These are phyloP conservation scores for Solanum lycopersicoides DNA, from an alignment of 257 asterid species.

Conservation along the genomic window DNA sequence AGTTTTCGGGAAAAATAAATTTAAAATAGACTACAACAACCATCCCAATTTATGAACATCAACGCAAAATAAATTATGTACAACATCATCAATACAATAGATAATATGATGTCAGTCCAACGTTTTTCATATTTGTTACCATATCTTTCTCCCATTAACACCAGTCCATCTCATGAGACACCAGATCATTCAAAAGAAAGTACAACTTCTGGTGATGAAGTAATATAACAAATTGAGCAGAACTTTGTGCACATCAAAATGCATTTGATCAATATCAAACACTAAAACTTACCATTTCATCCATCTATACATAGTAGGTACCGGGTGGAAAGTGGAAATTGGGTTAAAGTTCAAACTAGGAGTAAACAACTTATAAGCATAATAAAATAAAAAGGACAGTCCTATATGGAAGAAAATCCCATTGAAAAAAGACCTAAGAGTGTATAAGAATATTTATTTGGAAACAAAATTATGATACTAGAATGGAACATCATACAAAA, in stretches of 20 bases:
- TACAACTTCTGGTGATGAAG: too few relatives aligned
- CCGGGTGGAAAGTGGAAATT: conserved; percentile 23
- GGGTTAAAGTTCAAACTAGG: background rate
- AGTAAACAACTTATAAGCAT: background rate
- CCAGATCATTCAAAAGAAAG: too few relatives aligned
- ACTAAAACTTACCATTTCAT: conserved; percentile 23
- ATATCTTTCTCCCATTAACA: too few relatives aligned
- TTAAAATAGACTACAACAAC: too few relatives aligned
- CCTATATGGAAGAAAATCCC: background rate
- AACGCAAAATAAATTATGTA: background rate
- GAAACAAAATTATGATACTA: too few relatives aligned
- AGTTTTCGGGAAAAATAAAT: too few relatives aligned
- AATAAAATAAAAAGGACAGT: background rate
- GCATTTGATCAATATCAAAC: too few relatives aligned
- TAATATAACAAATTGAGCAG: too few relatives aligned
- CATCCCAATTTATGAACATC: background rate
- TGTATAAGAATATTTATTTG: background rate
- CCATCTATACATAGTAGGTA: conserved; percentile 57
- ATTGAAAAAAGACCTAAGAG: background rate
- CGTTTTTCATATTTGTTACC: too few relatives aligned
- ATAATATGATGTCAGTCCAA: background rate
- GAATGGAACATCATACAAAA: too few relatives aligned
- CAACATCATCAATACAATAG: background rate
- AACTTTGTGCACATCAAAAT: too few relatives aligned
- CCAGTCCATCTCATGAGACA: too few relatives aligned